phyloP scores from a whole-genome alignment of 1,139 yeast genomes.

The Sugiyamaella xylanicola region DNA sequence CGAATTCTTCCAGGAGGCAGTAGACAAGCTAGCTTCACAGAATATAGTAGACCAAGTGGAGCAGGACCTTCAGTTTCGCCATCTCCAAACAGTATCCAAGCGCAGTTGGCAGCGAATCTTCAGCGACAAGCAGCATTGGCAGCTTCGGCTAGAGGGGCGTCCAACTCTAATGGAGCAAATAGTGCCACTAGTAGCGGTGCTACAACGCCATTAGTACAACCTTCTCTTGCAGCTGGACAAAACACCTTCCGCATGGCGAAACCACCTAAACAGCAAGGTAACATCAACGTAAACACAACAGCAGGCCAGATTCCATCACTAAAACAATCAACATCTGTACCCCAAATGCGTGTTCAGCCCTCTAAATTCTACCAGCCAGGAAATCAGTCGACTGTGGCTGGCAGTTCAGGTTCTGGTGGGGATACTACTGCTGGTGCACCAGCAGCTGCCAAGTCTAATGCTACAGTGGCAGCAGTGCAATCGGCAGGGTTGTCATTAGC shows the following conservation, averaged over 20 bases:
- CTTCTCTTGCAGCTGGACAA: conserved; percentile 35
- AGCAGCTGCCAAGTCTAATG: conserved; percentile 6
- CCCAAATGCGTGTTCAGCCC: conserved; percentile 33
- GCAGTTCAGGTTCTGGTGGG: not conserved
- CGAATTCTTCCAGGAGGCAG: conserved; percentile 13
- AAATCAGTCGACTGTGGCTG: not conserved
- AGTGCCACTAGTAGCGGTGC: not conserved
- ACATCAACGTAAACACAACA: conserved; percentile 9
- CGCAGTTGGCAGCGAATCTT: conserved; percentile 30
- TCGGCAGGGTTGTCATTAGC: conserved; percentile 36
- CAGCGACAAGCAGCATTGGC: conserved; percentile 22
- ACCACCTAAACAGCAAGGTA: conserved; percentile 10
- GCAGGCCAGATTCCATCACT: conserved; percentile 18
- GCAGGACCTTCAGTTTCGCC: conserved; percentile 22
- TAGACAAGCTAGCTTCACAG: conserved; percentile 10
- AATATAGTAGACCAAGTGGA: conserved; percentile 5
- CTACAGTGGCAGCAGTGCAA: conserved; percentile 23
- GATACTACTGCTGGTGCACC: conserved; percentile 3
- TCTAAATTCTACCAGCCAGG: conserved; percentile 20
- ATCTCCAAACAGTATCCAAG: conserved; percentile 32
- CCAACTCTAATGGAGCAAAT: conserved; percentile 12
- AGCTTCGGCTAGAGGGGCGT: conserved; percentile 7
- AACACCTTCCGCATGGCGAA: conserved; percentile 30
- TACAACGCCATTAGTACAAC: conserved; percentile 25
- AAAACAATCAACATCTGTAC: conserved; percentile 30